Base-by-base conservation (phyloP, 352 stramenopile genomes). In the Phytophthora sp. region DNA sequence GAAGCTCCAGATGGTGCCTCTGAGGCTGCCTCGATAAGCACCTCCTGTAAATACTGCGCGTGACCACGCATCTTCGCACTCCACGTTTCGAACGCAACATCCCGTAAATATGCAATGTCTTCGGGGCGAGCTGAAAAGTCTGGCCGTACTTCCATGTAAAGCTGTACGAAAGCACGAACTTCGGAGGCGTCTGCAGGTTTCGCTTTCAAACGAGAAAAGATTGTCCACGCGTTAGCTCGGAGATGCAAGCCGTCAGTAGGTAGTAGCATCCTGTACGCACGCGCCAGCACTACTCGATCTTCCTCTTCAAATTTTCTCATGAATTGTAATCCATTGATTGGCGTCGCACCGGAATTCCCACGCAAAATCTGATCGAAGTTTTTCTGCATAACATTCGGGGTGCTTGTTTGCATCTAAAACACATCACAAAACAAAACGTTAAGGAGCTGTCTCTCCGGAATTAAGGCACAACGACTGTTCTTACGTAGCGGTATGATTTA, bases 401-500 rank as follows among this genome's bases (percentile, higher is more conserved):
- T 41, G 41, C 27, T 58, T 7, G 51, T 32, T 58, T 66, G 62
- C 42, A 68, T 59, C 66, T 72, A 23, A 48, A 2, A 31, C 6
- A 46, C 15, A 60, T 41, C 11, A 27, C 2, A 18, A 12, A 61
- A 26, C 12, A 27, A 24, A 39, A 37, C 6, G 17, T 53, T 28
- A n/a, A n/a, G n/a, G n/a, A n/a, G n/a, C n/a, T n/a, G n/a, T n/a
- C n/a, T n/a, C n/a, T n/a, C n/a, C n/a, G n/a, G 4, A 12, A 26
- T 42, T 4, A 44, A 12, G 18, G 37, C 15, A 44, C 7, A 38
- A 38, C 15, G 1, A 4, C 4, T 55, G n/a, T 21, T 72, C 66
- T 30, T 49, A 75, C 66, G n/a, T 72, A 75, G 32, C 51, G 61
- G n/a, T 71, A 71, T 23, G 66, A 61, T 50, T 75, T 75, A 20